Base-by-base conservation (phyloP, 306 rosid species). In the Corylus heterophylla region DNA sequence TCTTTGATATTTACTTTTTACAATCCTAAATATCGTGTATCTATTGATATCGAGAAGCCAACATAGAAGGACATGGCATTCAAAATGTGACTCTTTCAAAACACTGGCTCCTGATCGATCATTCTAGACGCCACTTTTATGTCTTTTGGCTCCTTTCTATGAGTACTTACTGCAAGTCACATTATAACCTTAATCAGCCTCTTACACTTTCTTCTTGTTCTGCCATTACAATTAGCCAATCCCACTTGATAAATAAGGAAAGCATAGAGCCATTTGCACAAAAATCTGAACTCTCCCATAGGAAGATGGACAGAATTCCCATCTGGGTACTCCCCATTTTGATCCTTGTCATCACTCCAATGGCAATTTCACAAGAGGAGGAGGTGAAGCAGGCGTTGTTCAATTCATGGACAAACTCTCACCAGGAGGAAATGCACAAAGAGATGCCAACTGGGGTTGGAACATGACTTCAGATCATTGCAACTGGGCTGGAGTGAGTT, bases 391-490 rank as follows among this genome's bases (percentile, higher is more conserved):
- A 77, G 52, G 86, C 79, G 7, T 92, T 4, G 80, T 87, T 44
- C 83, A 59, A 11, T 85, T 92, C 89, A 87, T 92, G 95, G 75
- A 76, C n/a, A 89, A 92, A 29, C 88, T 92, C 73, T 75, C 82
- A 20, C 90, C 86, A 56, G 76, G 6, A 31, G 35, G 35, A 37
- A 82, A 76, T 79, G 68, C 51, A 9, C 56, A 42, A 39, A 76
- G 54, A 81, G 69, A 69, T 73, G 27, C 29, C 37, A 83, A 22
- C 5, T 83, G 77, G 87, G 96, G 96, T 62, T 91, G 96, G 93
- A 89, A 83, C 80, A 80, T 83, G 64, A 54, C 76, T 47, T 83
- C 93, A 49, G 90, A 91, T 66, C 92, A 93, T 1, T 91, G 96
- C 87, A 74, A 71, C 25, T 91, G 96, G 96, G 42, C 39, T 6